Evolutionary conservation across 2,329 filamentous ascomycete genomes (phyloP), one percentile per base, ranked within the genome.

Genomic region (Leptographium radiaticola): DNA sequence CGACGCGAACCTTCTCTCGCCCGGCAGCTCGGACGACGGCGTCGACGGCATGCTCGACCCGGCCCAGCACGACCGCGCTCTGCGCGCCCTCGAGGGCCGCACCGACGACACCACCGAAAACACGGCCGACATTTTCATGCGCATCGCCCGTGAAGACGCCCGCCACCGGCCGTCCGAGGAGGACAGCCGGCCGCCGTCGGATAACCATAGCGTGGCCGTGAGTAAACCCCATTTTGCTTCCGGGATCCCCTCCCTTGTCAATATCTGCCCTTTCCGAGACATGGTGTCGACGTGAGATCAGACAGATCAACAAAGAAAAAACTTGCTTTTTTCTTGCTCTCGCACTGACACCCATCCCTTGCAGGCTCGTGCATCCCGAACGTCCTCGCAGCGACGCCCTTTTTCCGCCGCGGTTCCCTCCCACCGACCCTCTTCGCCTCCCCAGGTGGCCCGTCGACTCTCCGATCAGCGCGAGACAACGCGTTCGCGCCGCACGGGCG

Each of bases 71-170:
- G 75, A 80, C 56, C 69, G 70, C 55, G 73, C 76, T 4, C 65
- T 78, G 48, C 71, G 74, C 39, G 73, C 73, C 39, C 67, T 79
- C 30, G 77, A 81, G 58, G 76, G 74, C 40, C 66, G 67, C 30
- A 59, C 58, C 42, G 67, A 67, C 36, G 67, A 50, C 33, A 18
- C 25, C 9, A 49, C 47, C 44, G 78, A 81, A 53, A 78, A 80
- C 58, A 76, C 72, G 4, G 76, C 75, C 42, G 79, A 82, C 58
- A 68, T 81, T 43, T 82, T 81, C 58, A 71, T 82, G 56, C 75
- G 70, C 53, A 81, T 82, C 56, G 78, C 79, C 13, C 70, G 74
- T 12, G 76, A 81, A 55, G 77, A 80, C 57, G 59, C 71, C 15
- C 61, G 64, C 16, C 70, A 68, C 49, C 71, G 69, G 51, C 61